A percentile compares a stretch with the other conserved stretches of the same genome.
These are phyloP conservation scores for Backusella parvicylindrica DNA, from an alignment of 192 early-diverging fungal genomes.

Conservation along the genomic window DNA sequence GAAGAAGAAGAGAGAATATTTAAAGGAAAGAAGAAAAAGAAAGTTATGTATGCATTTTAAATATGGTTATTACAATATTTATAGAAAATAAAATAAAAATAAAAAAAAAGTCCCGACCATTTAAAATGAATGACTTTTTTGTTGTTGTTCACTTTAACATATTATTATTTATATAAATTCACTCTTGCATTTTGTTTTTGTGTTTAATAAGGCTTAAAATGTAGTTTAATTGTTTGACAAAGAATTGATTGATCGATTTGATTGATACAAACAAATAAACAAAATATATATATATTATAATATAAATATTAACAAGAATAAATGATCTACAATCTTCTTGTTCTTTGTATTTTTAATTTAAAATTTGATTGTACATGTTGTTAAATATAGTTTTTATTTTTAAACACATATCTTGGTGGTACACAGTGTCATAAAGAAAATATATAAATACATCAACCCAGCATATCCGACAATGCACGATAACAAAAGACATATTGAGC, in stretches of 20 bases:
- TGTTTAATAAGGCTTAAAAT: not conserved
- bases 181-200: not conserved
- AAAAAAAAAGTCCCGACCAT: not conserved
- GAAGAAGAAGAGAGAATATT: not conserved
- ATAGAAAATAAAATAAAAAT: not conserved
- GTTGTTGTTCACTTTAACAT: not conserved
- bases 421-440: too few relatives aligned
- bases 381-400: too few relatives aligned
- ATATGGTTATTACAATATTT: not conserved
- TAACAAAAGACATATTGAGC: constrained; percentile 81
- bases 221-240: not conserved
- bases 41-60: not conserved
- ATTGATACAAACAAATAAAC: not conserved
- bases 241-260: not conserved
- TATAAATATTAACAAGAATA: too few relatives aligned
- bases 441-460: not conserved
- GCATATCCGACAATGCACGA: constrained; percentile 47
- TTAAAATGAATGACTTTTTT: not conserved
- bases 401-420: too few relatives aligned
- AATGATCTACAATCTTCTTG: too few relatives aligned
- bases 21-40: not conserved
- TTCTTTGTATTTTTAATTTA: too few relatives aligned
- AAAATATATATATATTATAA: too few relatives aligned
- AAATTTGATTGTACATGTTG: too few relatives aligned
- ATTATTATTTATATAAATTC: not conserved